These are phyloP conservation scores for Syncephalastrum monosporum DNA, from an alignment of 371 early-diverging fungal genomes.

Conservation along the genomic window DNA sequence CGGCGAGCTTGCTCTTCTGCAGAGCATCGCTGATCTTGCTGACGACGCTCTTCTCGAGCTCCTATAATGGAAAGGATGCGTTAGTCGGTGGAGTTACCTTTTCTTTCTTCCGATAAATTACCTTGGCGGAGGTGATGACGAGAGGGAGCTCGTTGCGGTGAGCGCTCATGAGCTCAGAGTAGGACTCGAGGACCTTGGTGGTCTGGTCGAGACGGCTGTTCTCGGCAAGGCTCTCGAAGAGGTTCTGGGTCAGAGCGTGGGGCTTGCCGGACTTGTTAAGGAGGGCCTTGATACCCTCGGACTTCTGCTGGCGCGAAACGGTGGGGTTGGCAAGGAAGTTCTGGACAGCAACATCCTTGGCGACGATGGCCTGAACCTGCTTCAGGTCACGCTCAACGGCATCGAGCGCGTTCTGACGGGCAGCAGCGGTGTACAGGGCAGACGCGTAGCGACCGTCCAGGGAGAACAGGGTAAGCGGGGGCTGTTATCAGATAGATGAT, in stretches of 20 bases:
- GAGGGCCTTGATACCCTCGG: slow-evolving; percentile 64
- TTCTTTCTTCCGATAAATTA: slow-evolving; percentile 13
- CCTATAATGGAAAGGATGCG: slow-evolving; percentile 22
- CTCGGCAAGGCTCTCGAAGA: slow-evolving; percentile 88
- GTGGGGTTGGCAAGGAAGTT: slow-evolving; percentile 88
- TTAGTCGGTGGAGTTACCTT: too few species aligned
- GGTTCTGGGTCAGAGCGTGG: slow-evolving; percentile 82
- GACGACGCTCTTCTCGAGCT: slow-evolving; percentile 51
- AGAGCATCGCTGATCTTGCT: slow-evolving; percentile 53
- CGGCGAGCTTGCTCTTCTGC: slow-evolving; percentile 51
- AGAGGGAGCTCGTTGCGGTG: slow-evolving; percentile 90
- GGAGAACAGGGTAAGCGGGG: slow-evolving; percentile 86
- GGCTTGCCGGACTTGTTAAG: slow-evolving; percentile 68
- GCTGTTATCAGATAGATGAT: slow-evolving; percentile 41
- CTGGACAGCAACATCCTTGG: slow-evolving; percentile 73
- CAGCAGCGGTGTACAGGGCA: slow-evolving; percentile 93
- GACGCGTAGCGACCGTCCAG: slow-evolving; percentile 98
- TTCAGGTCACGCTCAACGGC: slow-evolving; percentile 87
- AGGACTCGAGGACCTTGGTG: slow-evolving; percentile 78
- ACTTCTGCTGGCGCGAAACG: slow-evolving; percentile 76
- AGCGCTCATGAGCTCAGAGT: slow-evolving; percentile 84
- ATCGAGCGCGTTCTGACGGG: slow-evolving; percentile 79
- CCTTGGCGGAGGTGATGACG: slow-evolving; percentile 89
- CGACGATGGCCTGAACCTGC: slow-evolving; percentile 62
- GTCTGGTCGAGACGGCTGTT: slow-evolving; percentile 92